Evolutionary conservation across 176 grass and related monocot species (phyloP).

Genomic region (Triticum monococcum): DNA sequence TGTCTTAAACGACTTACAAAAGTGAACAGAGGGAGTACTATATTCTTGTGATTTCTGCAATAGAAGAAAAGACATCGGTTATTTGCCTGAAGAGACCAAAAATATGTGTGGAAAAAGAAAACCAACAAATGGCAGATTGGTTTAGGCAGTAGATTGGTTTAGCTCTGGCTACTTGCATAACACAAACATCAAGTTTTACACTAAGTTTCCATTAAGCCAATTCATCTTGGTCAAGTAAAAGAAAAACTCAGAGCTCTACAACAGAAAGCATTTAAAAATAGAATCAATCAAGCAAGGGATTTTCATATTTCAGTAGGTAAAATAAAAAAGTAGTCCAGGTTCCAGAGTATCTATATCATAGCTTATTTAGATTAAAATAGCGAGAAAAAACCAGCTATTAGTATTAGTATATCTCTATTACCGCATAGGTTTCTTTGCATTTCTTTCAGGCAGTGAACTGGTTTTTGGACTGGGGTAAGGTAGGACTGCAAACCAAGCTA

Average conservation of each 20-base stretch:
- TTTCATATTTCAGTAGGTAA: background rate
- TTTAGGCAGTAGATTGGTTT: background rate
- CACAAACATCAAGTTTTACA: background rate
- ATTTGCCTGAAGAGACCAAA: background rate
- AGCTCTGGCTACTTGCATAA: background rate
- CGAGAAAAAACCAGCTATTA: background rate
- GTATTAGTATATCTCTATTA: background rate
- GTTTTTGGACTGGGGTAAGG: background rate
- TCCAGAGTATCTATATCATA: conserved; percentile 6
- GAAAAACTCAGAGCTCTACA: background rate
- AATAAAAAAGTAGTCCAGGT: background rate
- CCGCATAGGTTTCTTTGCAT: background rate
- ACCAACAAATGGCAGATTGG: background rate
- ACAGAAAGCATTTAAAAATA: background rate
- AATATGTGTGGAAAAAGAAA: background rate
- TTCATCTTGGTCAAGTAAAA: background rate
- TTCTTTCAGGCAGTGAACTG: background rate
- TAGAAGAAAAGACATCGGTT: background rate
- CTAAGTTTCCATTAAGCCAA: conserved; percentile 4
- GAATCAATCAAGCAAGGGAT: conserved; percentile 3
- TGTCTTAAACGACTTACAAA: too few relatives aligned
- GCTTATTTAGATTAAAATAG: background rate
- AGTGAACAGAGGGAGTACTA: too few relatives aligned
- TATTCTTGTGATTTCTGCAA: background rate
- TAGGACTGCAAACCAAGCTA: background rate